These are phyloP conservation scores for Claviceps capensis DNA, from an alignment of 2,329 filamentous ascomycete genomes.

Conservation along the genomic window DNA sequence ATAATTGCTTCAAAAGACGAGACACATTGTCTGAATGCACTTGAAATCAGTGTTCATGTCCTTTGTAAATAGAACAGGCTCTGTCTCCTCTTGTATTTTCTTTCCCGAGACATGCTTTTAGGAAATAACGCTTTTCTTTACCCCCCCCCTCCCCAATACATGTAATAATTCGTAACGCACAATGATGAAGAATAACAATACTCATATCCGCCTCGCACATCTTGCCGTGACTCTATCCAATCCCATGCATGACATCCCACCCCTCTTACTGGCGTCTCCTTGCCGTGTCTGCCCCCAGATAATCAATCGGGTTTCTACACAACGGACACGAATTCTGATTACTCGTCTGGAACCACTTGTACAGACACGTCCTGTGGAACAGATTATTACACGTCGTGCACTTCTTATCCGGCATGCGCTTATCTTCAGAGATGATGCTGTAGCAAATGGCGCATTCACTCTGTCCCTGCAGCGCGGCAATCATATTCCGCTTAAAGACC, in stretches of 20 bases:
- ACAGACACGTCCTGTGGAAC: slow-evolving; percentile 82
- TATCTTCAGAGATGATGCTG: slow-evolving; percentile 78
- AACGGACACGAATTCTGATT: slow-evolving; percentile 85
- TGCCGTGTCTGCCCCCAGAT: slow-evolving; percentile 28
- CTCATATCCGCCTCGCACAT: too few relatives aligned
- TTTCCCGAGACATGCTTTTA: too few relatives aligned
- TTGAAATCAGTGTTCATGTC: too few relatives aligned
- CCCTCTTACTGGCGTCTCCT: slow-evolving; percentile 20
- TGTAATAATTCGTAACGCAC: too few relatives aligned
- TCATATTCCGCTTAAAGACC: slow-evolving; percentile 76
- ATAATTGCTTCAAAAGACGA: slow-evolving; percentile 7
- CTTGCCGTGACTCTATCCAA: neutral
- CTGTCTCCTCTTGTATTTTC: too few relatives aligned
- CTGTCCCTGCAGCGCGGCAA: slow-evolving; percentile 80
- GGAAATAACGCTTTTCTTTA: too few relatives aligned
- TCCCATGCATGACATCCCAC: neutral
- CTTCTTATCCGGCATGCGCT: slow-evolving; percentile 79
- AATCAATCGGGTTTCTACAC: slow-evolving; percentile 77
- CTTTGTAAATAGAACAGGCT: neutral
- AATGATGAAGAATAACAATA: too few relatives aligned
- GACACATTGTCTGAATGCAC: neutral
- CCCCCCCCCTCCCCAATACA: too few relatives aligned
- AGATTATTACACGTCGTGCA: slow-evolving; percentile 88
- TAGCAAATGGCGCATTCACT: slow-evolving; percentile 96
- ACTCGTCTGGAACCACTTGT: slow-evolving; percentile 94